phyloP scores from a whole-genome alignment of 441 rosid genomes.

The Populus hybrid region DNA sequence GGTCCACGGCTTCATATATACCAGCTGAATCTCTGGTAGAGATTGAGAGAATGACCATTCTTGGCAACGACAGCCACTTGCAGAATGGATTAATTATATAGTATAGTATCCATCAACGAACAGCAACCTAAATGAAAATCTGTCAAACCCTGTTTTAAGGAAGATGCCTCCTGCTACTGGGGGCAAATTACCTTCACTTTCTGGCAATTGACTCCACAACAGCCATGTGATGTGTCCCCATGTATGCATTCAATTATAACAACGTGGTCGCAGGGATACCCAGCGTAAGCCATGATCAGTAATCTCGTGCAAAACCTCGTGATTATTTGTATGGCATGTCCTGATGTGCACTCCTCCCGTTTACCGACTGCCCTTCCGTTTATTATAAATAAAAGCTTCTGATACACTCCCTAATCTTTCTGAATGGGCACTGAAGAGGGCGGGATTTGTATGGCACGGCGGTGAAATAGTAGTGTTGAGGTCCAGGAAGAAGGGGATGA shows the following conservation, averaged over 20 bases:
- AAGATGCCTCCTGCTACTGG: background rate
- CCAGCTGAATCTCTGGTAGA: background rate
- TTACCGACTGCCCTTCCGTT: too few species aligned
- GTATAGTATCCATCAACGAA: too few species aligned
- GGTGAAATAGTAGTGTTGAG: too few species aligned
- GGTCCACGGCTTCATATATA: too few species aligned
- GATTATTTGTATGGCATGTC: background rate
- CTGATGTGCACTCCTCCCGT: background rate
- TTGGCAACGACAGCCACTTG: background rate
- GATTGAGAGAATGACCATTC: background rate
- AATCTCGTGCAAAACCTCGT: conserved; percentile 8
- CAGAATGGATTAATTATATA: background rate
- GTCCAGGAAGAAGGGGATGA: too few species aligned
- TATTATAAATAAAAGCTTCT: too few species aligned
- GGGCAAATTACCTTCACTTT: conserved; percentile 2
- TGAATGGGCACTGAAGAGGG: background rate
- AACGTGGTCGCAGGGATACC: background rate
- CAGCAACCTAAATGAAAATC: background rate
- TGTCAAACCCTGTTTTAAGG: background rate
- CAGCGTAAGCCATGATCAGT: conserved; percentile 7
- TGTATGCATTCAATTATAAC: background rate
- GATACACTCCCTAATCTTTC: background rate
- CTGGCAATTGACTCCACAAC: background rate
- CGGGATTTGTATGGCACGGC: too few species aligned
- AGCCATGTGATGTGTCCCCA: conserved; percentile 14